Conservation (phyloP, 768 basidiomycete species). For the Pseudohyphozyma bogoriensis region DNA sequence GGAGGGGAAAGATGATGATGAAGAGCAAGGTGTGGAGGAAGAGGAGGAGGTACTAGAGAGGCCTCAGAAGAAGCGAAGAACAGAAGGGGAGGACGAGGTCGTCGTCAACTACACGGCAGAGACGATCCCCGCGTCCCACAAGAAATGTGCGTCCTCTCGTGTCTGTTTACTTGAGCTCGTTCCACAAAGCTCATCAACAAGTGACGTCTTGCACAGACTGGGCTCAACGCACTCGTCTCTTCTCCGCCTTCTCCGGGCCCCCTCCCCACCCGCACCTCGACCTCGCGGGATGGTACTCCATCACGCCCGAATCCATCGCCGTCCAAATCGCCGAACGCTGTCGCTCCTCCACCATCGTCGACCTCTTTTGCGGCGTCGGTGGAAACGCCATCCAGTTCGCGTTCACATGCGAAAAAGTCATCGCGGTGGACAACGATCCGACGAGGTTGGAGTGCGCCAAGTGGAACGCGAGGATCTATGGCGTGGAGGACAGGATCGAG, state of each 20-base stretch:
- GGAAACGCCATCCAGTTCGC: conserved; percentile 98
- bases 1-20: not conserved
- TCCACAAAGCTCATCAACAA: not conserved
- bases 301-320: conserved; percentile 90
- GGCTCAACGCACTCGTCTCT: conserved; percentile 67
- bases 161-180: not conserved
- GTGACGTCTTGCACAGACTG: conserved; percentile 51
- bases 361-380: conserved; percentile 95
- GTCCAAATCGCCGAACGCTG: conserved; percentile 86
- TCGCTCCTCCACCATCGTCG: conserved; percentile 61
- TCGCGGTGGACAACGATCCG: conserved; percentile 80
- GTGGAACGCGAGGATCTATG: conserved; percentile 88
- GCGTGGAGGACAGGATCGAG: conserved; percentile 88
- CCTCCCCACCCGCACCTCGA: conserved; percentile 88
- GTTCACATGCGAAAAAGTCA: conserved; percentile 86
- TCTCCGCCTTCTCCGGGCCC: conserved; percentile 60
- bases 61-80: not conserved
- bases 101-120: conserved; percentile 7
- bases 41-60: not conserved
- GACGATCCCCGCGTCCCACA: conserved; percentile 15
- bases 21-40: not conserved
- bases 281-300: conserved; percentile 86
- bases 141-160: conserved; percentile 24
- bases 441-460: conserved; percentile 77
- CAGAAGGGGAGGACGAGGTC: conserved; percentile 9